Evolutionary conservation across 345 rosid genomes (phyloP), one percentile per base, ranked within the genome.

Genomic region (Cardamine resedifolia): DNA sequence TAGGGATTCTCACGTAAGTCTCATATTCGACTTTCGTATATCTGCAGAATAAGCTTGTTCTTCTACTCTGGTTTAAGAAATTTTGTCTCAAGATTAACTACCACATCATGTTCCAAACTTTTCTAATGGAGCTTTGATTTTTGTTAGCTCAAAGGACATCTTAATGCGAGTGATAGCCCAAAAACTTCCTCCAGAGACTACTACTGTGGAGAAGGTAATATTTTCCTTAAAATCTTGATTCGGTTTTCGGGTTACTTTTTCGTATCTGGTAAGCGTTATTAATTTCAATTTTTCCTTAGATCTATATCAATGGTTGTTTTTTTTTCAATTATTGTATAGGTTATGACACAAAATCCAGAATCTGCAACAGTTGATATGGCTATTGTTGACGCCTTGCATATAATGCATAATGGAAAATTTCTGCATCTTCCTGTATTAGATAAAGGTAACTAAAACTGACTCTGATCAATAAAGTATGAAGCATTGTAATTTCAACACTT

Each of bases 271-370:
- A 21, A 15, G 30, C 43, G 3, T 27, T 12, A 23, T 49, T 4
- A 5, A 15, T 26, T 34, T 34, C n/a, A 50, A 4, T 43, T 27
- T 16, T 49, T 39, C 23, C 33, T 51, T 21, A 31, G 34, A 58
- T 8, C 15, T 58, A 16, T 47, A 57, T 47, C 41, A 56, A 2
- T 57, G 27, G 1, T 55, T 20, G 6, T 66, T 36, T 24, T 28
- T 26, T 59, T 21, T 66, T 9, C 15, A 20, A 72, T 75, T 62
- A 60, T 48, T 86, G 27, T 70, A 43, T 76, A 96, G 99, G 90
- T 87, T 73, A 96, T 96, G 99, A 96, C 99, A 66, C 96, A 88
- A 27, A 88, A 96, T 66, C 99, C 98, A 56, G 97, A 87, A 83
- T 96, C 96, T 77, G 96, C 92, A 58, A 88, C 92, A 4, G 74